A percentile compares a stretch with the other conserved stretches of the same genome.
Evolutionary conservation across 2,329 filamentous ascomycete species (phyloP).

Genomic region (Trichophyton simii): DNA sequence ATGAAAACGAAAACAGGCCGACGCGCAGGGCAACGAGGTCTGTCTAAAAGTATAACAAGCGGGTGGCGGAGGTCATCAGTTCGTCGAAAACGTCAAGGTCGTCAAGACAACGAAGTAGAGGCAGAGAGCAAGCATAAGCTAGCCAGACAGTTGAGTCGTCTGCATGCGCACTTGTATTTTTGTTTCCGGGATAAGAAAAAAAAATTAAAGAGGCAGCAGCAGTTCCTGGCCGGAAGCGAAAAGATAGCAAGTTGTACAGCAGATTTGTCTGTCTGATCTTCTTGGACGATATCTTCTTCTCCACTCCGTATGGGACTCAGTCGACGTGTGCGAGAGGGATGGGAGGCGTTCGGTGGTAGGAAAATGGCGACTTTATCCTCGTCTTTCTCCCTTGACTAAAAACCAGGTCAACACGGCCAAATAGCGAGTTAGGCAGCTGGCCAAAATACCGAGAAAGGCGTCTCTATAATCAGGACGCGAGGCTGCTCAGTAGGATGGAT

Average conservation of each 20-base stretch:
- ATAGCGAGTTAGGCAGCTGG: not conserved
- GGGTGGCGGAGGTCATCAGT: constrained; percentile 11
- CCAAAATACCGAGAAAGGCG: not conserved
- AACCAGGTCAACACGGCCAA: not conserved
- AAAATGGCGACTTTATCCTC: not conserved
- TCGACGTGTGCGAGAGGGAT: not conserved
- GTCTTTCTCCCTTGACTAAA: not conserved
- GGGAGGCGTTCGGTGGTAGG: not conserved
- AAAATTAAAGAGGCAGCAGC: not conserved
- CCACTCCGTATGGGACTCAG: not conserved
- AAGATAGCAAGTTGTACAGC: constrained; percentile 1
- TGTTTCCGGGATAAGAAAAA: not conserved
- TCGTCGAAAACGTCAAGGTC: constrained; percentile 10
- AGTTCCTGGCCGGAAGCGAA: not conserved
- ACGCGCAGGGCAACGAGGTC: constrained; percentile 2
- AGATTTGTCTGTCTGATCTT: not conserved
- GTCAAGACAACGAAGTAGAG: not conserved
- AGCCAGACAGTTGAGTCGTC: not conserved
- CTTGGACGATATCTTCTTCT: not conserved
- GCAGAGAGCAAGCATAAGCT: constrained; percentile 3
- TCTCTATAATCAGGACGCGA: not conserved
- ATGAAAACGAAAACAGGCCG: constrained; percentile 17
- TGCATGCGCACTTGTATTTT: constrained; percentile 2
- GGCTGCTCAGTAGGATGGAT: not conserved
- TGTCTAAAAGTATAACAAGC: constrained; percentile 15